A percentile compares a stretch with the other conserved stretches of the same genome.
phyloP scores from a whole-genome alignment of 2,329 filamentous ascomycete genomes.

The Exophiala aquamarina region DNA sequence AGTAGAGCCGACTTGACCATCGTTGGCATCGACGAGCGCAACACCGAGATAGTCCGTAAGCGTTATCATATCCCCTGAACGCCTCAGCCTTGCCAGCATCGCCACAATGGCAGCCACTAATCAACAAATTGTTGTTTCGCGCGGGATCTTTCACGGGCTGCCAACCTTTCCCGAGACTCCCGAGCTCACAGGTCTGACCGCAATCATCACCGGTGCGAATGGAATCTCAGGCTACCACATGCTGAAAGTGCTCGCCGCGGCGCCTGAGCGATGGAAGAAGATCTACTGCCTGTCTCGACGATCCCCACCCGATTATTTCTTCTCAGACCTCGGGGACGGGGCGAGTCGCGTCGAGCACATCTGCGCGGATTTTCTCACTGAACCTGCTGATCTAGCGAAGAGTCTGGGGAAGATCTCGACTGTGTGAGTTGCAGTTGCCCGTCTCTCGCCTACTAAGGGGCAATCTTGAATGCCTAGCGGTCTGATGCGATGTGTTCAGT shows the following conservation, averaged over 20 bases:
- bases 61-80: too few species aligned
- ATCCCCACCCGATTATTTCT: conserved; percentile 35
- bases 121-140: conserved; percentile 12
- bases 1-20: too few species aligned
- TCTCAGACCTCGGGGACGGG: conserved; percentile 32
- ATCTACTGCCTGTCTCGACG: conserved; percentile 51
- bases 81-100: too few species aligned
- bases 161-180: conserved; percentile 41
- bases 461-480: too few species aligned
- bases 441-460: too few species aligned
- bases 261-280: conserved; percentile 48
- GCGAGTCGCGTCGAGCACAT: conserved; percentile 42
- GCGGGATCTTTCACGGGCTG: conserved; percentile 51
- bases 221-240: conserved; percentile 55
- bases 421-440: conserved; percentile 15
- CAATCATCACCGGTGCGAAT: conserved; percentile 55
- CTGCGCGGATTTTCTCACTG: conserved; percentile 35
- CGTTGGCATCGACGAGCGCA: too few species aligned
- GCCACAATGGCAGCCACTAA: too few species aligned
- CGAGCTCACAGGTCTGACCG: conserved; percentile 44
- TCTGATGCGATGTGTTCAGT: too few species aligned
- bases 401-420: conserved; percentile 27
- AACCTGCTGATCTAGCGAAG: conserved; percentile 28
- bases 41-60: too few species aligned
- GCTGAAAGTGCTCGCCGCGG: conserved; percentile 48